Evolutionary conservation across 2,329 filamentous ascomycete species (phyloP), one percentile per base, ranked within the genome.

Genomic region (Karstenula rhodostoma): DNA sequence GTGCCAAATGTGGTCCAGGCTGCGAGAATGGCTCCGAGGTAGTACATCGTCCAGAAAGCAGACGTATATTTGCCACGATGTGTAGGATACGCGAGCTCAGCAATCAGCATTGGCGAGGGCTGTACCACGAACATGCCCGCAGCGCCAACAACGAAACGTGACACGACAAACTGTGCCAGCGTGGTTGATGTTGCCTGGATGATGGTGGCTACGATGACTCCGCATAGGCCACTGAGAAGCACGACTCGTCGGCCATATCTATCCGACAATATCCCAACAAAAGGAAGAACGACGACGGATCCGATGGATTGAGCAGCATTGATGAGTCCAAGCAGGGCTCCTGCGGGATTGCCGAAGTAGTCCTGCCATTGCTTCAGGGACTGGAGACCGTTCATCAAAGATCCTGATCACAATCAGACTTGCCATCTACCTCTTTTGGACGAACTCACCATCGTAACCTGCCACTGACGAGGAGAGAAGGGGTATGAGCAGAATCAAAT

Each of bases 1-100:
- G 79, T 83, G 40, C 81, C 81, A 57, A 77, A 83, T 17, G 81
- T 82, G 2, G 78, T 68, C 81, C 82, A 83, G 37, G 81, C 78
- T 23, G 81, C 80, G 47, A 83, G 69, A 61, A 83, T 81, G 33
- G 76, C 75, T 29, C 81, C 81, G 29, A 67, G 33, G 48, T 61
- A 67, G 40, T 60, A 66, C 58, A 60, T 42, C 27, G 53, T 59
- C 51, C 59, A 61, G 55, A 65, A 69, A 43, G 63, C 52, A 23
- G 57, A 56, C 1, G 72, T 76, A 57, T 71, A 69, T 33, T 71
- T 72, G 7, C 68, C 71, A 10, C 73, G 64, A 55, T 76, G 70
- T 0, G 69, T 72, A 9, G 74, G 74, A 61, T 73, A 72, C 1
- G 69, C 65, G 19, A 76, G 57, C 56, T 77, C 73, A 3, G 70